These are phyloP conservation scores for Aspergillus sclerotialis DNA, from an alignment of 2,329 filamentous ascomycete species.

Conservation along the genomic window DNA sequence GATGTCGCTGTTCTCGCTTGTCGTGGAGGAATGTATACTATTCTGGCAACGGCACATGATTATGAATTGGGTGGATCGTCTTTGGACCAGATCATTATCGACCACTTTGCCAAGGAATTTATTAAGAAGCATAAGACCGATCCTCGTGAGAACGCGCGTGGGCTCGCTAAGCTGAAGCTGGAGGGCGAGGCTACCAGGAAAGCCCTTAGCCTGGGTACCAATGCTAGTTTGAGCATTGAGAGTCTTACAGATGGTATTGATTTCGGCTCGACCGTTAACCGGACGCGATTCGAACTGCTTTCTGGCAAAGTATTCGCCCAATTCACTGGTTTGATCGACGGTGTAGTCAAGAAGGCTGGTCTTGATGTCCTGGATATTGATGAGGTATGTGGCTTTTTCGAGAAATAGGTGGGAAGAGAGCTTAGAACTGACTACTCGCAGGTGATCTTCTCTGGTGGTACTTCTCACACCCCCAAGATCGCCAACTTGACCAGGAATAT, in stretches of 20 bases:
- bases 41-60: conserved; percentile 89
- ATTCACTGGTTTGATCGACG: conserved; percentile 77
- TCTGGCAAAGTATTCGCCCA: conserved; percentile 79
- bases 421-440: conserved; percentile 11
- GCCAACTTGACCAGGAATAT: conserved; percentile 69
- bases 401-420: not conserved
- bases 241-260: conserved; percentile 82
- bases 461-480: conserved; percentile 88
- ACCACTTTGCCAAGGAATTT: conserved; percentile 98
- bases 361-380: conserved; percentile 89
- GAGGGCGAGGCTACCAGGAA: conserved; percentile 91
- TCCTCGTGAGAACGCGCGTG: conserved; percentile 71
- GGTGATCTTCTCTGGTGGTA: conserved; percentile 86
- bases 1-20: conserved; percentile 88
- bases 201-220: conserved; percentile 77
- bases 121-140: conserved; percentile 92
- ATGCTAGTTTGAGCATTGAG: conserved; percentile 89
- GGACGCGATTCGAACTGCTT: conserved; percentile 85
- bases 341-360: conserved; percentile 82
- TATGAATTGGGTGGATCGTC: conserved; percentile 84
- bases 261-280: conserved; percentile 86
- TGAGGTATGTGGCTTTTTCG: conserved; percentile 44
- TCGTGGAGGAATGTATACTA: conserved; percentile 91
- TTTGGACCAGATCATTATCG: conserved; percentile 84
- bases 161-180: conserved; percentile 83